Percentiles rank a stretch among this genome's conserved stretches.
These are phyloP conservation scores for Lasiodiplodia theobromae DNA, from an alignment of 2,329 filamentous ascomycete genomes.

Conservation along the genomic window DNA sequence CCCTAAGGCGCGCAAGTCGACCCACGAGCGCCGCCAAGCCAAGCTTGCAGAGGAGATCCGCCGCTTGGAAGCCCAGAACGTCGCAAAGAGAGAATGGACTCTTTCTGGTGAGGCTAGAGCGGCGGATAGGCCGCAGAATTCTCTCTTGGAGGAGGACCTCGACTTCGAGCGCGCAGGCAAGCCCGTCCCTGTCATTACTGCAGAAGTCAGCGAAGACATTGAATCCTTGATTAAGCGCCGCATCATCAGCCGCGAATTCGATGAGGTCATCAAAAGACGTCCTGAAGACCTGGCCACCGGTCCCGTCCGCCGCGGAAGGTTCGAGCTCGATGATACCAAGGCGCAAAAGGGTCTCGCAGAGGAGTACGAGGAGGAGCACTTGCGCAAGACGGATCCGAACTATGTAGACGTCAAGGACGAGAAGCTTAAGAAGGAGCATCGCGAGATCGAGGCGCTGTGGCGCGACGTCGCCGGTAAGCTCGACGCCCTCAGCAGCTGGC, in stretches of 20 bases:
- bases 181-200: conserved; percentile 91
- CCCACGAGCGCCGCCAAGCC: conserved; percentile 85
- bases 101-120: conserved; percentile 87
- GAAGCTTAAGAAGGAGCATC: conserved; percentile 81
- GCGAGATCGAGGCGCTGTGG: conserved; percentile 84
- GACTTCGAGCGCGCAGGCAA: conserved; percentile 97
- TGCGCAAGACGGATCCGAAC: conserved; percentile 77
- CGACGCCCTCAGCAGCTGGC: conserved; percentile 89
- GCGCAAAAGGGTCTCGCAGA: conserved; percentile 87
- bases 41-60: conserved; percentile 90
- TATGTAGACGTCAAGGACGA: conserved; percentile 85
- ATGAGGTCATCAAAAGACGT: conserved; percentile 84
- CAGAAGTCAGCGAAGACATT: conserved; percentile 87
- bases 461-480: conserved; percentile 79
- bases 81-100: conserved; percentile 91
- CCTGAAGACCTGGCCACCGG: conserved; percentile 75
- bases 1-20: conserved; percentile 76
- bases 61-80: conserved; percentile 84
- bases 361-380: conserved; percentile 91
- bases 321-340: conserved; percentile 87
- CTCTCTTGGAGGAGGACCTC: conserved; percentile 89
- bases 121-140: conserved; percentile 84
- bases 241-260: conserved; percentile 88
- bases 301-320: conserved; percentile 70
- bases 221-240: conserved; percentile 94